phyloP scores from a whole-genome alignment of 768 basidiomycete species.

The Mycena galopus region DNA sequence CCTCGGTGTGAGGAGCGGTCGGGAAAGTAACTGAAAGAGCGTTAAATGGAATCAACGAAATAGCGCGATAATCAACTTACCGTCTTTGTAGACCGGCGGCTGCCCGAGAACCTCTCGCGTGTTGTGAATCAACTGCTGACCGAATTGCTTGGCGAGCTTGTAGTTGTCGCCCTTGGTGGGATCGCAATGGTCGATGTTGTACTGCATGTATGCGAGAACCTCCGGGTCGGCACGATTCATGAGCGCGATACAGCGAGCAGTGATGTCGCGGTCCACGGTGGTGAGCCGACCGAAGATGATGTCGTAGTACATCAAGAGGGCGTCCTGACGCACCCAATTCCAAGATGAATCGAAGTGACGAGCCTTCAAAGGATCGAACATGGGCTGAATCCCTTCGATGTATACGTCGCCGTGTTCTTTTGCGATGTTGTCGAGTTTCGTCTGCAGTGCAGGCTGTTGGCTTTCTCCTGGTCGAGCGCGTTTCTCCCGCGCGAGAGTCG shows the following conservation, averaged over 20 bases:
- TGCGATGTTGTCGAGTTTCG: constrained; percentile 87
- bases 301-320: constrained; percentile 96
- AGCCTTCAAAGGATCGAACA: constrained; percentile 95
- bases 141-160: constrained; percentile 96
- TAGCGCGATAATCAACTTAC: constrained; percentile 60
- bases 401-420: constrained; percentile 95
- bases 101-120: constrained; percentile 85
- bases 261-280: constrained; percentile 95
- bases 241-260: constrained; percentile 95
- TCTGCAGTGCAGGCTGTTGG: constrained; percentile 80
- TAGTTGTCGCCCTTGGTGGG: constrained; percentile 90
- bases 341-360: constrained; percentile 98
- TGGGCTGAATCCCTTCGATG: constrained; percentile 94
- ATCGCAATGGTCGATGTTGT: constrained; percentile 88
- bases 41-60: constrained; percentile 1
- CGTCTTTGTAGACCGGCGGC: constrained; percentile 96
- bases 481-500: constrained; percentile 93
- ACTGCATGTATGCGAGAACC: constrained; percentile 95
- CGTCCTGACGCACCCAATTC: constrained; percentile 99
- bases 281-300: constrained; percentile 96
- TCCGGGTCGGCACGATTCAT: constrained; percentile 97
- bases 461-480: constrained; percentile 91
- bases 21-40: constrained; percentile 89
- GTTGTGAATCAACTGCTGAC: constrained; percentile 95
- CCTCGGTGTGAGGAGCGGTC: constrained; percentile 95